Evolutionary conservation across 2,329 filamentous ascomycete genomes (phyloP).

Genomic region (Fusarium sulawesiense): DNA sequence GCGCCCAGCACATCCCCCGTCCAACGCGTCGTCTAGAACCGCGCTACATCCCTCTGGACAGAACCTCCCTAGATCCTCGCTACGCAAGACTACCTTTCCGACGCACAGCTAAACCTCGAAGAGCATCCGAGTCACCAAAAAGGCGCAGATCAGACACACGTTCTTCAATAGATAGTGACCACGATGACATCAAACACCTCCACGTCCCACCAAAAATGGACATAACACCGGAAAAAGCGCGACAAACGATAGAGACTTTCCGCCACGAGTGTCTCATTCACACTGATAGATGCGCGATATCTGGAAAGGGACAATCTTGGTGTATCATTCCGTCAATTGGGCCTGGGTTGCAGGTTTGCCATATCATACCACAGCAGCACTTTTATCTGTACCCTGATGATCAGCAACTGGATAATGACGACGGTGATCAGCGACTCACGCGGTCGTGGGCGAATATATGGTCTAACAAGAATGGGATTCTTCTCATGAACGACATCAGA

Average conservation of each 20-base stretch:
- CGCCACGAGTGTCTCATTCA: not conserved
- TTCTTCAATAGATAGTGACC: not conserved
- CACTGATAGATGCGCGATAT: slow-evolving; percentile 20
- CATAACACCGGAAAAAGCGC: not conserved
- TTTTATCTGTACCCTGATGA: slow-evolving; percentile 36
- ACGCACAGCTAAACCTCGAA: not conserved
- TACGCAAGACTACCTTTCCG: slow-evolving; percentile 1
- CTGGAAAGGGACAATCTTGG: slow-evolving; percentile 36
- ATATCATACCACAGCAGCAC: slow-evolving; percentile 39
- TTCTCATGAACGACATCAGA: not conserved
- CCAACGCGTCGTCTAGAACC: not conserved
- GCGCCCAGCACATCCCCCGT: slow-evolving; percentile 1
- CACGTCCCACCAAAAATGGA: slow-evolving; percentile 12
- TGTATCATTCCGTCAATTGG: slow-evolving; percentile 11
- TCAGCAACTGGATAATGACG: not conserved
- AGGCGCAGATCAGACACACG: slow-evolving; percentile 5
- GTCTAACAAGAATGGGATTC: not conserved
- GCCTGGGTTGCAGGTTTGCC: slow-evolving; percentile 35
- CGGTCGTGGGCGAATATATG: not conserved
- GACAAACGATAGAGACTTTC: not conserved
- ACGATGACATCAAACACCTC: slow-evolving; percentile 3
- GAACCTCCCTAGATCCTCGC: not conserved
- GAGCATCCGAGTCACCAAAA: slow-evolving; percentile 3
- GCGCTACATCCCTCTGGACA: slow-evolving; percentile 17
- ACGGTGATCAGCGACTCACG: rapidly evolving